These are phyloP conservation scores for Boletus tomentosulus DNA, from an alignment of 768 basidiomycete species.

Conservation along the genomic window DNA sequence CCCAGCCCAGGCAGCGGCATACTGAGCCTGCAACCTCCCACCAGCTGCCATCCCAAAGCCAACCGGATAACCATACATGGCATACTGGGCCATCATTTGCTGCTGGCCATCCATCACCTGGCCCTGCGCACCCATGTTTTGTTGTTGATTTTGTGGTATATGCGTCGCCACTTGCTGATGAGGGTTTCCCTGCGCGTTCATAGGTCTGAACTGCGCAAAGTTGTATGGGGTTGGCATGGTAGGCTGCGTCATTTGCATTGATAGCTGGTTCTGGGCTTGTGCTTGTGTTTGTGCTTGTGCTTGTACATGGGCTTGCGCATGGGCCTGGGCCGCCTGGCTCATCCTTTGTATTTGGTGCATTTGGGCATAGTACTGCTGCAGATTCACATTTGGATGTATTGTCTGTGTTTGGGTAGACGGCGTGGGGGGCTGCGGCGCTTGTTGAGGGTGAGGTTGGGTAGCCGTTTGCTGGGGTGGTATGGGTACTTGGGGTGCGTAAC, in stretches of 20 bases:
- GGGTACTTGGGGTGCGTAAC: conserved; percentile 18
- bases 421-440: conserved; percentile 20
- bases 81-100: conserved; percentile 29
- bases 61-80: conserved; percentile 25
- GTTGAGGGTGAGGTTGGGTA: conserved; percentile 23
- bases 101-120: conserved; percentile 27
- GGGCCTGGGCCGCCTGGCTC: conserved; percentile 23
- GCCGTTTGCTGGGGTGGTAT: conserved; percentile 18
- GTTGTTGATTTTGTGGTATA: conserved; percentile 28
- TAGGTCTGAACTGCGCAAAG: conserved; percentile 33
- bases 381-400: conserved; percentile 13
- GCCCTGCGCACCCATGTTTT: conserved; percentile 22
- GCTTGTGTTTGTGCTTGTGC: conserved; percentile 19
- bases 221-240: conserved; percentile 30
- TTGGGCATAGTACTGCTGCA: conserved; percentile 21
- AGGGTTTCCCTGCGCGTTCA: conserved; percentile 25
- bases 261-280: conserved; percentile 24
- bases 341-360: conserved; percentile 17
- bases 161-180: conserved; percentile 24
- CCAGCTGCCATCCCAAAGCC: conserved; percentile 17
- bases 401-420: conserved; percentile 19
- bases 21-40: conserved; percentile 17
- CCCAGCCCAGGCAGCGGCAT: conserved; percentile 22
- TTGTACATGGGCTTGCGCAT: conserved; percentile 16
- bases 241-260: conserved; percentile 22